Evolutionary conservation across 345 rosid species (phyloP).

Genomic region (Streptanthus diversifolius): DNA sequence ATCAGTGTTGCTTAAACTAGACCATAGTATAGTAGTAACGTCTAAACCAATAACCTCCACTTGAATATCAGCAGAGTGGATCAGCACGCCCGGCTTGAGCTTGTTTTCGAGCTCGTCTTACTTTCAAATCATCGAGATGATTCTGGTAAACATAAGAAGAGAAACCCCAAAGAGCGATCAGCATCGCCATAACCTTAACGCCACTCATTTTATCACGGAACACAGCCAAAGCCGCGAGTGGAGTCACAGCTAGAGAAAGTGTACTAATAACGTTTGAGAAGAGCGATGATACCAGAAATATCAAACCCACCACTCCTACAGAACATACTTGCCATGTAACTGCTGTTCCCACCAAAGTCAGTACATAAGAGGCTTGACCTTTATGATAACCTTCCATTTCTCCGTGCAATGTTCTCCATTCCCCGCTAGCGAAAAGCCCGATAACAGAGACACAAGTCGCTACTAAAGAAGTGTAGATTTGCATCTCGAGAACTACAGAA

Average conservation of each 20-base stretch:
- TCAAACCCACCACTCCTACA: constrained; percentile 41
- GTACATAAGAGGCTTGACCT: constrained; percentile 35
- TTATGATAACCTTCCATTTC: constrained; percentile 41
- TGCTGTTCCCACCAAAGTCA: constrained; percentile 40
- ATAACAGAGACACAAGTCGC: constrained; percentile 33
- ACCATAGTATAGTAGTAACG: not conserved
- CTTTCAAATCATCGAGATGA: constrained; percentile 40
- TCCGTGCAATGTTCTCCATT: constrained; percentile 29
- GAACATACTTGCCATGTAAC: constrained; percentile 43
- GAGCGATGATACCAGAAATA: constrained; percentile 40
- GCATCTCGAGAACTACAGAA: constrained; percentile 47
- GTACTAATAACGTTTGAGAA: constrained; percentile 45
- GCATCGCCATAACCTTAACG: constrained; percentile 38
- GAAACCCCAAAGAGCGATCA: constrained; percentile 44
- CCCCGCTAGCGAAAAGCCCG: constrained; percentile 47
- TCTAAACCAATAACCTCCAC: not conserved
- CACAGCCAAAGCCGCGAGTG: constrained; percentile 32
- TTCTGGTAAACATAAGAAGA: constrained; percentile 46
- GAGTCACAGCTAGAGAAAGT: constrained; percentile 34
- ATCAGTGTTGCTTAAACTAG: constrained; percentile 6
- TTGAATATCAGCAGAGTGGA: constrained; percentile 7
- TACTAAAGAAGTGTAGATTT: constrained; percentile 45
- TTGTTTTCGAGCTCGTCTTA: constrained; percentile 37
- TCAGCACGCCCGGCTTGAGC: not conserved
- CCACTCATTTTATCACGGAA: constrained; percentile 39